Percentiles rank a stretch among this genome's conserved stretches.
These are phyloP conservation scores for Eimeria brunetti DNA, from an alignment of 169 alveolate genomes.

Conservation along the genomic window DNA sequence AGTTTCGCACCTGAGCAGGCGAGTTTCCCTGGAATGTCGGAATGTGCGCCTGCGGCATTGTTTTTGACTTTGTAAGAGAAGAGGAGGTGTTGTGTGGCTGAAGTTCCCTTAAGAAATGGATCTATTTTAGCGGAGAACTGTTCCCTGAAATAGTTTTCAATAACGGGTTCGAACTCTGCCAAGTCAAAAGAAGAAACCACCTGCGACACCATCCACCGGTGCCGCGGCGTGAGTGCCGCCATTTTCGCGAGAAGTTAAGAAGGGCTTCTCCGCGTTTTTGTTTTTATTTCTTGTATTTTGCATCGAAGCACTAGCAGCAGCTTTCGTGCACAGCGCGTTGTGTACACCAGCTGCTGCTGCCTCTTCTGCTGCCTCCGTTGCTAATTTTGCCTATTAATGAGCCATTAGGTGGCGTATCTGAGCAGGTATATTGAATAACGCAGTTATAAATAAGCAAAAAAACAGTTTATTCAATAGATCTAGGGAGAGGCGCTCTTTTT, in stretches of 20 bases:
- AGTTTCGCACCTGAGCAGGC: constrained; percentile 52
- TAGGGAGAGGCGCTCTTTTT: not conserved
- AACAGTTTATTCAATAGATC: not conserved
- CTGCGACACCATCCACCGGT: constrained; percentile 79
- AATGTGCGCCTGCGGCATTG: not conserved
- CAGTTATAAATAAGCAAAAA: not conserved
- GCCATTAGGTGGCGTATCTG: not conserved
- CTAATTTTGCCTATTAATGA: not conserved
- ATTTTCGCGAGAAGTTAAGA: constrained; percentile 10
- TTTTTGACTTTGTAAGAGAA: constrained; percentile 18
- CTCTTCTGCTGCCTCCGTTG: not conserved
- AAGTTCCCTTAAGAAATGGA: constrained; percentile 53
- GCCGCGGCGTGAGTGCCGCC: constrained; percentile 73
- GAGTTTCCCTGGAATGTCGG: constrained; percentile 37
- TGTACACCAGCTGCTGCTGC: not conserved
- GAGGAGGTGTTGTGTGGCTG: constrained; percentile 21
- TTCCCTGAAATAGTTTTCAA: constrained; percentile 37
- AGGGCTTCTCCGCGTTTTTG: not conserved
- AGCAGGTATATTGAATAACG: not conserved
- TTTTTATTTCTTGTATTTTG: no score
- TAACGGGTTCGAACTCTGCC: constrained; percentile 44
- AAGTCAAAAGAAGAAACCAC: constrained; percentile 50
- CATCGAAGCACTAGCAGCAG: not conserved
- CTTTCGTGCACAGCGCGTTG: not conserved
- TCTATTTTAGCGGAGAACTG: constrained; percentile 46